Evolutionary conservation across 208 protist species (phyloP).

Genomic region (Leptomonas pyrrhocoris): DNA sequence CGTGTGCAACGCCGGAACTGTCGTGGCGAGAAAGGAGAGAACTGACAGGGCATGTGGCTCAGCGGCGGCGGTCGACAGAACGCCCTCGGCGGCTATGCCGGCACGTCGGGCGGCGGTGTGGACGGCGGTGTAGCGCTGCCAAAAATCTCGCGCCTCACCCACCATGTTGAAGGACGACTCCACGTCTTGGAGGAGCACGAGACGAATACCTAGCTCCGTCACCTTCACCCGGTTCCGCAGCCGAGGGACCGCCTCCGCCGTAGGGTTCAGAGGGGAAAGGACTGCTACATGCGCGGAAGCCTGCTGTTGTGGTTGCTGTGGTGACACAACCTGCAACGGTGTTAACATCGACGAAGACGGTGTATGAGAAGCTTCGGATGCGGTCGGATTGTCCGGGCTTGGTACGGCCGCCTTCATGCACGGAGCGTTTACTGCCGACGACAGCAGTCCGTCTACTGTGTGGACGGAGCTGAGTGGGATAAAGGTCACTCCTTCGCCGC

Average conservation of each 20-base stretch:
- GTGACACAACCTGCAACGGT: background rate
- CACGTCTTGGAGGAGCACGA: constrained; percentile 16
- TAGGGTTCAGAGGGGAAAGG: background rate
- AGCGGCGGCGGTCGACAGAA: background rate
- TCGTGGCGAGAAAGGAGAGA: constrained; percentile 16
- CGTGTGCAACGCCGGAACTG: constrained; percentile 19
- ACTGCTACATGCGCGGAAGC: constrained; percentile 2
- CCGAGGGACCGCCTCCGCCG: background rate
- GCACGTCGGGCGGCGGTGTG: constrained; percentile 20
- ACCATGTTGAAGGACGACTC: constrained; percentile 1
- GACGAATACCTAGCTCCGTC: constrained; percentile 26
- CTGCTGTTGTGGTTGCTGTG: background rate
- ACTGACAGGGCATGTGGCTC: constrained; percentile 2
- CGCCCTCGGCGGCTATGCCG: background rate
- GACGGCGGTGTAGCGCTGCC: constrained; percentile 28
- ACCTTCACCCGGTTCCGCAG: constrained; percentile 26
- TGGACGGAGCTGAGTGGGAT: constrained; percentile 8
- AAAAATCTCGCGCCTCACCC: constrained; percentile 21
- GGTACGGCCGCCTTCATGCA: background rate
- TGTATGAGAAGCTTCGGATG: background rate
- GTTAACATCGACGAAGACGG: background rate
- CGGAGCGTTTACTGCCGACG: background rate
- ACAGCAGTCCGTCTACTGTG: constrained; percentile 5
- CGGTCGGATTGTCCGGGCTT: background rate
- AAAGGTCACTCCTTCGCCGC: background rate